Percentiles rank a stretch among this genome's conserved stretches.
These are phyloP conservation scores for Endoconidiophora laricicola DNA, from an alignment of 2,329 filamentous ascomycete species.

Conservation along the genomic window DNA sequence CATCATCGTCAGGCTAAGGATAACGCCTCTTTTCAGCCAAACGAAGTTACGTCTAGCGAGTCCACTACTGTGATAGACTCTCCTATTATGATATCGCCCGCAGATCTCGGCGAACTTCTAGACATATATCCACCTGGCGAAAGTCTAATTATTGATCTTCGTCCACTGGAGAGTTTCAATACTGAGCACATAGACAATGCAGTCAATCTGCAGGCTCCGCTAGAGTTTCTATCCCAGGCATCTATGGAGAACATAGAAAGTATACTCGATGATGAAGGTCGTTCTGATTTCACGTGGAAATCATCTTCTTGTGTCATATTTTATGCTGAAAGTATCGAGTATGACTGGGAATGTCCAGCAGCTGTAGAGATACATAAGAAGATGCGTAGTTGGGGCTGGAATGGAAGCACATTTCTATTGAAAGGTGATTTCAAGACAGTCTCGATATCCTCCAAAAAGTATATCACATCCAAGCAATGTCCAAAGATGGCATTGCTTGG, in stretches of 20 bases:
- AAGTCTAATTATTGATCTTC: slow-evolving; percentile 33
- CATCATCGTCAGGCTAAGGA: slow-evolving; percentile 35
- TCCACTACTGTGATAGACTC: slow-evolving; percentile 19
- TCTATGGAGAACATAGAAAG: slow-evolving; percentile 34
- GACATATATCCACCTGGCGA: slow-evolving; percentile 32
- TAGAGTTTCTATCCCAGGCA: slow-evolving; percentile 30
- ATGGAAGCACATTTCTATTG: slow-evolving; percentile 34
- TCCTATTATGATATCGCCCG: slow-evolving; percentile 33
- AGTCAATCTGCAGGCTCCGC: slow-evolving; percentile 34
- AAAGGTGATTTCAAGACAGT: slow-evolving; percentile 41
- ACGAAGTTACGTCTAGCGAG: slow-evolving; percentile 26
- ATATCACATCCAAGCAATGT: slow-evolving; percentile 22
- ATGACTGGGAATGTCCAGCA: slow-evolving; percentile 32
- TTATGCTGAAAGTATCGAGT: slow-evolving; percentile 34
- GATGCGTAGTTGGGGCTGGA: slow-evolving; percentile 31
- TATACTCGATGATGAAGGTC: slow-evolving; percentile 32
- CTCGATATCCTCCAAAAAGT: slow-evolving; percentile 33
- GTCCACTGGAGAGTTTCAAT: slow-evolving; percentile 29
- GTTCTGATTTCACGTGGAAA: slow-evolving; percentile 30
- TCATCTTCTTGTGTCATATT: slow-evolving; percentile 33
- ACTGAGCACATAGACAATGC: slow-evolving; percentile 35
- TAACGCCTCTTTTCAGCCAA: slow-evolving; percentile 27
- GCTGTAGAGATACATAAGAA: slow-evolving; percentile 29
- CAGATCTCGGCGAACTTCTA: slow-evolving; percentile 32
- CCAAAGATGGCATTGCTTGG: not conserved